Percentiles rank a stretch among this genome's conserved stretches.
These are phyloP conservation scores for Mortierella alpina DNA, from an alignment of 192 early-diverging fungal species.

Conservation along the genomic window DNA sequence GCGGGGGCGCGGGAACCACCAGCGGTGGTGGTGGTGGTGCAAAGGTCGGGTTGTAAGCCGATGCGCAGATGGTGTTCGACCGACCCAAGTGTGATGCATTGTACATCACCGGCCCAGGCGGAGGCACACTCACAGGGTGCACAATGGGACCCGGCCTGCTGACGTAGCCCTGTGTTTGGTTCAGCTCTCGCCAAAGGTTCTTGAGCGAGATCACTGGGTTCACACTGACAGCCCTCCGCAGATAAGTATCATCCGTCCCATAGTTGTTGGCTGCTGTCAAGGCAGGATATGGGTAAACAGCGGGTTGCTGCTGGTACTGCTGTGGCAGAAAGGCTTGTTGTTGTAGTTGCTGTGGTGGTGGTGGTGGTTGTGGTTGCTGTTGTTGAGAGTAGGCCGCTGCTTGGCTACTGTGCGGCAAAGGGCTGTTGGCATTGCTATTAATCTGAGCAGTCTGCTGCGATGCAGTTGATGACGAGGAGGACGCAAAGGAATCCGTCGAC, in stretches of 20 bases:
- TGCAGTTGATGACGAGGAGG: neutral
- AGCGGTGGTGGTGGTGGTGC: neutral
- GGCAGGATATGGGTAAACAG: neutral
- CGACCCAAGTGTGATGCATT: neutral
- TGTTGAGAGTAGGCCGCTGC: neutral
- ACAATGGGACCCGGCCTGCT: neutral
- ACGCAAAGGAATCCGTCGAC: too few species aligned
- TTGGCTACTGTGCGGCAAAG: neutral
- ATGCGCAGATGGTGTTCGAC: slow-evolving; percentile 4
- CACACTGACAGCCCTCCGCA: slow-evolving; percentile 26
- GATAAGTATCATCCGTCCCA: slow-evolving; percentile 27
- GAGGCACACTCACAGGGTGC: neutral
- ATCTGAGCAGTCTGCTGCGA: neutral
- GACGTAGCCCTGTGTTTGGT: neutral
- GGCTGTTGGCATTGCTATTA: neutral
- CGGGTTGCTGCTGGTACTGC: neutral
- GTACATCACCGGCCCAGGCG: neutral
- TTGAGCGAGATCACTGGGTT: slow-evolving; percentile 20
- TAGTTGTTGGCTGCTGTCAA: slow-evolving; percentile 17
- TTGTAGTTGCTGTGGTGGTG: too few species aligned
- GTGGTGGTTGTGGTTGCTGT: too few species aligned
- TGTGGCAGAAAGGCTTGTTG: neutral
- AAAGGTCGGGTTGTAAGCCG: slow-evolving; percentile 5
- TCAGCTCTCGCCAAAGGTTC: slow-evolving; percentile 21
- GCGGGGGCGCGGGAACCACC: neutral